Evolutionary conservation across 2,329 filamentous ascomycete species (phyloP).

Genomic region (Tolypocladium amazonense): DNA sequence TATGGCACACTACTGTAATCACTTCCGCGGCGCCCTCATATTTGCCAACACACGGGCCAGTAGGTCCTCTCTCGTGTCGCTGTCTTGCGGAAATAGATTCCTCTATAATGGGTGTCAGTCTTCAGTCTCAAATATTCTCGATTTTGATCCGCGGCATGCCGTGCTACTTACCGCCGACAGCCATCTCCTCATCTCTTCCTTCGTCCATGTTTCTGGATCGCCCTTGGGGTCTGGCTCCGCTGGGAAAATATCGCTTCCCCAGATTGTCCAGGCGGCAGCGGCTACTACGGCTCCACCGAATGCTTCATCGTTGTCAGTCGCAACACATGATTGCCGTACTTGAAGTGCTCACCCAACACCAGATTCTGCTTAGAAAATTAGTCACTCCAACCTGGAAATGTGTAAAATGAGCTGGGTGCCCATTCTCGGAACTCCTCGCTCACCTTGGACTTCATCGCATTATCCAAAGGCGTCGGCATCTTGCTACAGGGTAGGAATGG

Average conservation of each 20-base stretch:
- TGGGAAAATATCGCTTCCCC: constrained; percentile 79
- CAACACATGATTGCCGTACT: background rate
- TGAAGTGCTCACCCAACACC: constrained; percentile 46
- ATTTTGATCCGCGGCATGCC: background rate
- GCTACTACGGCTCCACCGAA: constrained; percentile 77
- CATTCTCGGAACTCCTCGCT: too few species aligned
- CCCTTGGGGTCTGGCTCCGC: constrained; percentile 65
- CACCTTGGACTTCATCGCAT: constrained; percentile 60
- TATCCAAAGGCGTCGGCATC: constrained; percentile 62
- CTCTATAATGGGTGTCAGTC: constrained; percentile 20
- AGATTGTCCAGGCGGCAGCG: constrained; percentile 74
- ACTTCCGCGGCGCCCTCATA: constrained; percentile 28
- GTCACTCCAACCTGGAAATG: background rate
- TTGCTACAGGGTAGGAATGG: constrained; percentile 12
- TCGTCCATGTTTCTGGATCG: constrained; percentile 61
- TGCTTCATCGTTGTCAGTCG: constrained; percentile 29
- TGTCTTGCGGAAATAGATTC: constrained; percentile 32
- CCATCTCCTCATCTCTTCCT: constrained; percentile 72
- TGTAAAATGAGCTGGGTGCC: background rate
- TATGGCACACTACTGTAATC: background rate
- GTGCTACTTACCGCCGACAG: constrained; percentile 56
- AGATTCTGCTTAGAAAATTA: constrained; percentile 42
- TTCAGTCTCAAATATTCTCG: background rate
- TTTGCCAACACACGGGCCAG: constrained; percentile 36
- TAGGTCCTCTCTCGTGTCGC: constrained; percentile 33